phyloP scores from a whole-genome alignment of 495 filamentous ascomycete genomes.

The Trichodelitschia bisporula region DNA sequence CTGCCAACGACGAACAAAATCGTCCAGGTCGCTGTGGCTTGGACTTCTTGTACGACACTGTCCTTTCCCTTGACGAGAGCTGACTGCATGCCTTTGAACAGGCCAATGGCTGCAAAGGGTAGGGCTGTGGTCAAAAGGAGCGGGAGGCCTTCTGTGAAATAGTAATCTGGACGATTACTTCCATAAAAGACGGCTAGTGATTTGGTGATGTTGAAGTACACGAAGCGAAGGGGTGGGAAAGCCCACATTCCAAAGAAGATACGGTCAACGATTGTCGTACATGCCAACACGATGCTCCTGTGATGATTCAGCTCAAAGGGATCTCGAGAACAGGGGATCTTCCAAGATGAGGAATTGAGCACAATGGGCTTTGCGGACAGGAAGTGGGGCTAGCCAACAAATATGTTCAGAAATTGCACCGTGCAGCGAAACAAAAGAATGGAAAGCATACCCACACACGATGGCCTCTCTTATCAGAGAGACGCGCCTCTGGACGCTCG shows the following conservation, averaged over 20 bases:
- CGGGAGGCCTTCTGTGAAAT: conserved; percentile 69
- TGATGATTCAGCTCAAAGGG: background rate
- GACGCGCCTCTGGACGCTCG: conserved; percentile 21
- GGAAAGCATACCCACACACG: conserved; percentile 47
- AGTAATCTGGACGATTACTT: conserved; percentile 80
- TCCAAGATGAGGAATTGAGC: too few species aligned
- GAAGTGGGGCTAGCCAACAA: background rate
- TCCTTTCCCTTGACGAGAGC: background rate
- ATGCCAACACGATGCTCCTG: conserved; percentile 28
- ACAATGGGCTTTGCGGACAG: too few species aligned
- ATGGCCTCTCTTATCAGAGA: conserved; percentile 33
- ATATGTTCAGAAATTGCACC: too few species aligned
- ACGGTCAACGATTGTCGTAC: conserved; percentile 47
- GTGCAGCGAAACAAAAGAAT: too few species aligned
- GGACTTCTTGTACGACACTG: conserved; percentile 1
- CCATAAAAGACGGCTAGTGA: conserved; percentile 81
- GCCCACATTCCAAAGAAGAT: conserved; percentile 72
- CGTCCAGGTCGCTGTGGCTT: conserved; percentile 24
- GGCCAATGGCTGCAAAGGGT: conserved; percentile 42
- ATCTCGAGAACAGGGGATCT: too few species aligned
- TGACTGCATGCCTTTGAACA: conserved; percentile 26
- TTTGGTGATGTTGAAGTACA: conserved; percentile 80
- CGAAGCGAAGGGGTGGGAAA: conserved; percentile 69
- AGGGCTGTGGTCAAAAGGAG: conserved; percentile 66
- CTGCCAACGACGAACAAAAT: conserved; percentile 30